Evolutionary conservation across 768 basidiomycete species (phyloP).

Genomic region (Serendipita vermifera): DNA sequence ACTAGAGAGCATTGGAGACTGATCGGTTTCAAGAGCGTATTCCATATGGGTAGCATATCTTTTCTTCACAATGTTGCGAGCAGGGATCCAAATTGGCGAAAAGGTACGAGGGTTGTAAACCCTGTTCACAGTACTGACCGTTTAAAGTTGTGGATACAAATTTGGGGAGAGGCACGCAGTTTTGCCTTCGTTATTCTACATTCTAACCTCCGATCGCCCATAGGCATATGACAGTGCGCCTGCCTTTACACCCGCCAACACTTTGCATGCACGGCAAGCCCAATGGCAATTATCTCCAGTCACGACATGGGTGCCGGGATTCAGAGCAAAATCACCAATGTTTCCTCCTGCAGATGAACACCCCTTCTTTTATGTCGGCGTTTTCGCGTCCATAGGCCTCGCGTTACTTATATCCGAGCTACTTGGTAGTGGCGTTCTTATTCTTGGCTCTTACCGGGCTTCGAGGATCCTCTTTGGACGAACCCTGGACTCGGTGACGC

Average conservation of each 20-base stretch:
- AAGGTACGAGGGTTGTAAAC: constrained; percentile 29
- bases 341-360: constrained; percentile 34
- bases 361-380: constrained; percentile 57
- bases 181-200: background rate
- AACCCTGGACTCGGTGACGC: constrained; percentile 54
- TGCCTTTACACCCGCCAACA: too few relatives aligned
- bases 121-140: too few relatives aligned
- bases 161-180: constrained; percentile 23
- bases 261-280: too few relatives aligned
- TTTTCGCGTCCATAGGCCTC: constrained; percentile 53
- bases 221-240: too few relatives aligned
- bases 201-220: too few relatives aligned
- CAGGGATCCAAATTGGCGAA: constrained; percentile 43
- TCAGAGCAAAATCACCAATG: background rate
- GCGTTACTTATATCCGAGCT: constrained; percentile 36
- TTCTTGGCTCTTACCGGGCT: constrained; percentile 21
- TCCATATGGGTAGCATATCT: constrained; percentile 13
- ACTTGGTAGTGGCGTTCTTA: constrained; percentile 39
- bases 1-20: constrained; percentile 12
- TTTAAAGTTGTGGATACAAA: constrained; percentile 62
- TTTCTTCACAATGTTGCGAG: constrained; percentile 16
- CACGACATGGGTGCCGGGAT: background rate
- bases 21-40: constrained; percentile 11
- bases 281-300: constrained; percentile 1
- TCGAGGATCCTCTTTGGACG: constrained; percentile 28